These are phyloP conservation scores for Pontederia crassipes DNA, from an alignment of 176 grass and related monocot genomes.

Conservation along the genomic window DNA sequence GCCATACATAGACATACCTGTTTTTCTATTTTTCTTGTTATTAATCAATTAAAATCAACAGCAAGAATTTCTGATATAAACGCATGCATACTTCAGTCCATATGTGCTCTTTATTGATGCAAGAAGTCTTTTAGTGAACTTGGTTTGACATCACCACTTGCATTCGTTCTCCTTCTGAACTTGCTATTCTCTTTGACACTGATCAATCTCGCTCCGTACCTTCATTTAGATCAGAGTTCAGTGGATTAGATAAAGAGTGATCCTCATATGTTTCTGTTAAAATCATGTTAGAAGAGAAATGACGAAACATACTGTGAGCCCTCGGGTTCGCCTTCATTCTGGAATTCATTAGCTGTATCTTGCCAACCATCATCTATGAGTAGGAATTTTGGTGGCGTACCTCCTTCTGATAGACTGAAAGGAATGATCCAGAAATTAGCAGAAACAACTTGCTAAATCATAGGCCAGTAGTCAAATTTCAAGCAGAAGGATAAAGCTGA, in stretches of 20 bases:
- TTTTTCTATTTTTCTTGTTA: neutral
- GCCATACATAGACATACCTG: slow-evolving; percentile 27
- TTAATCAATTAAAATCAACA: neutral
- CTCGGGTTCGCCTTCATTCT: slow-evolving; percentile 23
- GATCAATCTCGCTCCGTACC: slow-evolving; percentile 24
- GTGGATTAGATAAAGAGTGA: neutral
- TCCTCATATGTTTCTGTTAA: neutral
- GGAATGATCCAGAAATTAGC: neutral
- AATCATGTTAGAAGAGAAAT: neutral
- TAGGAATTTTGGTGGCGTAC: slow-evolving; percentile 18
- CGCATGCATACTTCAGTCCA: slow-evolving; percentile 2
- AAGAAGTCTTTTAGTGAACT: slow-evolving; percentile 19
- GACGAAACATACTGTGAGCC: slow-evolving; percentile 22
- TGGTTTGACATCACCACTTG: neutral
- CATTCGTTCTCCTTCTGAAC: slow-evolving; percentile 6
- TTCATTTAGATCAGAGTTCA: neutral
- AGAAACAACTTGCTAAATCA: neutral
- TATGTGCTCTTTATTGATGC: slow-evolving; percentile 14
- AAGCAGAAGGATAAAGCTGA: too few species aligned
- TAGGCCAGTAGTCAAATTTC: too few species aligned
- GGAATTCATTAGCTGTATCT: slow-evolving; percentile 19
- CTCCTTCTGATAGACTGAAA: slow-evolving; percentile 15
- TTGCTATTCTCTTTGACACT: slow-evolving; percentile 25
- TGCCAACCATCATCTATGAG: slow-evolving; percentile 31
- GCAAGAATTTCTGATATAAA: neutral